These are phyloP conservation scores for Hordeum marinum DNA, from an alignment of 176 grass and related monocot species.

Conservation along the genomic window DNA sequence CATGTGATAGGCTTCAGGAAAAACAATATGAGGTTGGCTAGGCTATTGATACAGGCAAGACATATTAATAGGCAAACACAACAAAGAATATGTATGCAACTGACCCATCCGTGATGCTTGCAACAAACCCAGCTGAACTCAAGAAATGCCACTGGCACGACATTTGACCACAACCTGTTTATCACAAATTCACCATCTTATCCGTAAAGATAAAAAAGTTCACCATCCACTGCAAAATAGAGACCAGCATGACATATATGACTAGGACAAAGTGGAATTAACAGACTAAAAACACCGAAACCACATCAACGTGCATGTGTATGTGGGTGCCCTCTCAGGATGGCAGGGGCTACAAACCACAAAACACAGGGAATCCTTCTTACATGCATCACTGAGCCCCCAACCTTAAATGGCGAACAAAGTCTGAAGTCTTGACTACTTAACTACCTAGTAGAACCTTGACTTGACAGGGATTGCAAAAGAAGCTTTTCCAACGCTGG, in stretches of 20 bases:
- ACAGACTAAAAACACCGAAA: constrained; percentile 24
- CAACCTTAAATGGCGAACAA: constrained; percentile 2
- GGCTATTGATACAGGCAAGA: neutral
- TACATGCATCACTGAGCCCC: constrained; percentile 24
- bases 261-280: neutral
- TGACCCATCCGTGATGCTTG: neutral
- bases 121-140: neutral
- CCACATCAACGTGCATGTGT: constrained; percentile 19
- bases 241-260: neutral
- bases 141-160: neutral
- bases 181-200: constrained; percentile 5
- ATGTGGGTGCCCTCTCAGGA: neutral
- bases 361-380: constrained; percentile 22
- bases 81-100: neutral
- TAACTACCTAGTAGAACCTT: constrained; percentile 29
- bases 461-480: constrained; percentile 22
- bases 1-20: neutral
- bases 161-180: neutral
- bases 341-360: neutral
- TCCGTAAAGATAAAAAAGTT: neutral
- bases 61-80: neutral
- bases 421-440: constrained; percentile 9
- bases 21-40: neutral
- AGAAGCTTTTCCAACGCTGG: constrained; percentile 7
- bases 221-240: constrained; percentile 2